Evolutionary conservation across 2,329 filamentous ascomycete species (phyloP).

Genomic region (Colletotrichum magnum): DNA sequence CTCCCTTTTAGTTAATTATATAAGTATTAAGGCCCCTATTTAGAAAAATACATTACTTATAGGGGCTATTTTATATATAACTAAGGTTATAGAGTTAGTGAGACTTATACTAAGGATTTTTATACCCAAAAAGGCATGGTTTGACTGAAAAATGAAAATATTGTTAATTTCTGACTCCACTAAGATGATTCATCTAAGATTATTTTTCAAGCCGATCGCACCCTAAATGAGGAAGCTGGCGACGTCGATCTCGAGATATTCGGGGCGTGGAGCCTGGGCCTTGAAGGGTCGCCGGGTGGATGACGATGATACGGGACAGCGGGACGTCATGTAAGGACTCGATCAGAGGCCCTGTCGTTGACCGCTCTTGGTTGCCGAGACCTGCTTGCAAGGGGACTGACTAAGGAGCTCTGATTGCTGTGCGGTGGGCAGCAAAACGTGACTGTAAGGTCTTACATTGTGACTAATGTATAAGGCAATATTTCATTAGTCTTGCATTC

Average conservation of each 20-base stretch:
- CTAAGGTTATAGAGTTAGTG: no score
- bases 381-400: constrained; percentile 1
- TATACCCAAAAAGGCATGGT: no score
- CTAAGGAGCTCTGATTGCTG: neutral
- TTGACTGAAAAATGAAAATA: no score
- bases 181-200: no score
- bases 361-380: constrained; percentile 16
- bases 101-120: no score
- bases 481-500: constrained; percentile 28
- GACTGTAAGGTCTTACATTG: neutral
- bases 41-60: no score
- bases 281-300: neutral
- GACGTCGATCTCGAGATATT: constrained; percentile 8
- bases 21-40: no score
- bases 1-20: no score
- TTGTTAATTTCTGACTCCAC: no score
- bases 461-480: neutral
- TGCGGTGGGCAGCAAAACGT: neutral
- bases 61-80: no score
- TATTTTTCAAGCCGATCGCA: no score
- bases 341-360: constrained; percentile 1
- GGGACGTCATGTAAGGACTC: neutral
- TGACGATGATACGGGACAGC: constrained; percentile 9
- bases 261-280: neutral
- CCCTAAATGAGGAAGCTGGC: constrained; percentile 9